Conservation (phyloP, 495 filamentous ascomycete genomes). For the Mycothermus thermophilus region DNA sequence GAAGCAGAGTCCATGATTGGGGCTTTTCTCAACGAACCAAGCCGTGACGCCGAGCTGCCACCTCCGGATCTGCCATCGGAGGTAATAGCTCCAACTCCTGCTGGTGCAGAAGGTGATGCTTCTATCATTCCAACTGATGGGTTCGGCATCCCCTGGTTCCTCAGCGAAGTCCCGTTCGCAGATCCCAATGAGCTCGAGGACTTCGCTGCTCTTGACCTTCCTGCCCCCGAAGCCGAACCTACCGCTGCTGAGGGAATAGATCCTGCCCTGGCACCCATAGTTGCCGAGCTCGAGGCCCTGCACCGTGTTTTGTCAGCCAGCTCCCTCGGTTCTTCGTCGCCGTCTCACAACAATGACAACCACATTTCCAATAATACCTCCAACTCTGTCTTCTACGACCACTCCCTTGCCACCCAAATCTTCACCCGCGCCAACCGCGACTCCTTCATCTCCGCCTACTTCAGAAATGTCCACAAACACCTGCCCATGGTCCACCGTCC, state of each 20-base stretch:
- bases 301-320: too few relatives aligned
- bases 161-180: not conserved
- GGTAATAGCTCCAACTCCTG: not conserved
- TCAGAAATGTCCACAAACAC: constrained; percentile 4
- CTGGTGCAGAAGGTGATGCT: too few relatives aligned
- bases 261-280: not conserved
- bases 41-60: not conserved
- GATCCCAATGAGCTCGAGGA: not conserved
- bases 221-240: too few relatives aligned
- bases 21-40: not conserved
- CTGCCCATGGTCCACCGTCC: constrained; percentile 6
- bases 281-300: not conserved
- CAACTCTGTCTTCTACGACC: constrained; percentile 9
- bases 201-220: not conserved
- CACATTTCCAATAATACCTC: not conserved
- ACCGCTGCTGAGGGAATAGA: not conserved
- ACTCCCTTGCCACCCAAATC: constrained; percentile 15
- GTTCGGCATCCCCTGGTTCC: not conserved
- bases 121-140: not conserved
- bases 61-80: not conserved
- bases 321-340: too few relatives aligned
- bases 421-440: constrained; percentile 10
- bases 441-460: constrained; percentile 5
- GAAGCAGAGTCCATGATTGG: constrained; percentile 7
- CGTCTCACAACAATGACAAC: too few relatives aligned